phyloP scores from a whole-genome alignment of 2,329 filamentous ascomycete genomes.

The Curvularia verruculosa region DNA sequence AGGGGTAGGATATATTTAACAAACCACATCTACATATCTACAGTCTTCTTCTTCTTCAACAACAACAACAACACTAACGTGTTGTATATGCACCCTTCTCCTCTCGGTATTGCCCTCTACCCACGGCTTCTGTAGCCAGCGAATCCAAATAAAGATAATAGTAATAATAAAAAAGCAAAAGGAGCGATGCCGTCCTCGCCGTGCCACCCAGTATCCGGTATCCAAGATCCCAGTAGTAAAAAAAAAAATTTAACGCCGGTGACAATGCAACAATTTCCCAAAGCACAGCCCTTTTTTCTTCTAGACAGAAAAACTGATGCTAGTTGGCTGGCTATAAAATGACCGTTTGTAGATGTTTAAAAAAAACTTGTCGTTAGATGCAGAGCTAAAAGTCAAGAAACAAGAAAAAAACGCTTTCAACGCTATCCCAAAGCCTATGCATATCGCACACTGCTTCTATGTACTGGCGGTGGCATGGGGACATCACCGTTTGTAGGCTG shows the following conservation, averaged over 20 bases:
- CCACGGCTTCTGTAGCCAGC: constrained; percentile 5
- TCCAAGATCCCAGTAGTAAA: background rate
- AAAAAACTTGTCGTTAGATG: constrained; percentile 1
- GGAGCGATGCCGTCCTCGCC: background rate
- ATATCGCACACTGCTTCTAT: constrained; percentile 23
- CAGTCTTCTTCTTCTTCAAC: no score
- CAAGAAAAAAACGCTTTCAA: background rate
- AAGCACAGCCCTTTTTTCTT: no score
- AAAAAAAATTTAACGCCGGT: constrained; percentile 10
- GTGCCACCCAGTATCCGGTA: no score
- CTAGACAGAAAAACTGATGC: no score
- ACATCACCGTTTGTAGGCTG: constrained; percentile 10
- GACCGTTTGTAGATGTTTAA: constrained; percentile 3
- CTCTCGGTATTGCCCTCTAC: no score
- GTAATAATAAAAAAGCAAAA: background rate
- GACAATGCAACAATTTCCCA: constrained; percentile 5
- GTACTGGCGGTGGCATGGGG: constrained; percentile 21
- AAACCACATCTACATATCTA: no score
- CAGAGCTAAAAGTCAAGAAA: background rate
- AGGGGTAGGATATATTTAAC: no score
- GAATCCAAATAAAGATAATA: no score
- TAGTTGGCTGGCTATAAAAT: constrained; percentile 1
- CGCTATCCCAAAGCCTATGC: constrained; percentile 11
- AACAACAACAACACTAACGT: no score
- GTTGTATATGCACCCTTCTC: no score